Evolutionary conservation across 345 rosid genomes (phyloP), one percentile per base, ranked within the genome.

Genomic region (Fremontodendron californicum): DNA sequence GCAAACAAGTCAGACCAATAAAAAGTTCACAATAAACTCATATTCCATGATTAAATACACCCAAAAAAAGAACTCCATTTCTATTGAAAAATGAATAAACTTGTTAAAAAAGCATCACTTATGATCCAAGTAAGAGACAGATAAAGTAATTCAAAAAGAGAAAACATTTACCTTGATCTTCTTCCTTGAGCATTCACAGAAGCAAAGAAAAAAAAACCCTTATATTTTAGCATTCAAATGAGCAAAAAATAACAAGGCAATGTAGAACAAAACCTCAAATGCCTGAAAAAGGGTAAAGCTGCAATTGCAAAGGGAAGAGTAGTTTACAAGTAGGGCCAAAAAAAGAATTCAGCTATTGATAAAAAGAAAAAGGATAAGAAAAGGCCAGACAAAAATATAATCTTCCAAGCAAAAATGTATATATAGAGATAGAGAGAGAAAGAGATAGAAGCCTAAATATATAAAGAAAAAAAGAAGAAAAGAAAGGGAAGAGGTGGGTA

Each of bases 101-200:
- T 61, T 40, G 40, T 31, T 39, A 33, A 64, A 45, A 1, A 78
- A 82, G 97, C 88, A 94, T 91, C 97, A 84, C 93, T 90, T 90
- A 77, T 75, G 85, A 87, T 83, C 84, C 84, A 93, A 92, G 96
- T 75, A 90, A 91, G 84, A 84, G 82, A 81, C 75, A 81, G 82
- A 81, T 66, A 82, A 81, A 84, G 81, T 85, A 75, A 80, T 6
- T 25, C 40, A 62, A 70, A 71, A 71, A 75, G 76, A 75, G 63
- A 78, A 81, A 69, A 77, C 63, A 81, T 75, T 83, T 76, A 79
- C 90, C 84, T 84, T 75, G 82, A 82, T 89, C 90, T 89, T 87
- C 89, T 86, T 89, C 88, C 84, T 84, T 80, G 77, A 82, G 89
- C 74, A 81, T 72, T 84, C 87, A 74, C 71, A 87, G 81, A 79